Evolutionary conservation across 2,329 filamentous ascomycete species (phyloP), one percentile per base, ranked within the genome.

Genomic region (Penicillium sp.): DNA sequence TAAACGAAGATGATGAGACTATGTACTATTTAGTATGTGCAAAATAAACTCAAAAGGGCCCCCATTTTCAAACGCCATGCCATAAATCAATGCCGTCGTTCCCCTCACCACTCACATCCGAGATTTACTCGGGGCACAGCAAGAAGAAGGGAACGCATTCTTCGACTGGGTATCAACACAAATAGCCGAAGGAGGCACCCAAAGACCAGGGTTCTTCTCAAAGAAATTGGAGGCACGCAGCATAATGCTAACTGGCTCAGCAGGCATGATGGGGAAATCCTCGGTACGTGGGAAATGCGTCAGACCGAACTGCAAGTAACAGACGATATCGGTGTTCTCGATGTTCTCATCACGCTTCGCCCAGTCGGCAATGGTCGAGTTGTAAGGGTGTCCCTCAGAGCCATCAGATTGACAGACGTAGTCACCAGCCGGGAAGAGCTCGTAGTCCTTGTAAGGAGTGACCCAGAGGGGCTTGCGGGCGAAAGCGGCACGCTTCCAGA

Each of bases 211-310:
- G 54, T 86, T 86, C 71, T 78, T 81, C 35, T 78, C 74, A 61
- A 85, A 85, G 74, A 86, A 86, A 65, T 86, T 84, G 12, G 83
- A 79, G 0, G 84, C 83, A 62, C 84, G 82, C 59, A 86, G 71
- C 53, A 81, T 76, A n/a, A 86, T 77, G 67, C 81, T 83, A 55
- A 85, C 74, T 15, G 82, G 80, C 73, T 86, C 83, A 45, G 78
- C 80, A 0, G 83, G 83, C 83, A 85, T 85, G 47, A 85, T 78
- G 0, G 82, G 82, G 71, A 84, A 85, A 64, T 85, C 82, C 69
- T 86, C 83, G 17, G 67, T 65, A 6, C 70, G 67, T 2, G 70
- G 70, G 56, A 84, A 77, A 60, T 86, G 83, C 29, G 83, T 86
- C 58, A 86, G 79, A 21, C 82, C 82, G 33, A 85, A 83, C 64